phyloP scores from a whole-genome alignment of 176 grass and related monocot genomes.

The Triticum urartu region DNA sequence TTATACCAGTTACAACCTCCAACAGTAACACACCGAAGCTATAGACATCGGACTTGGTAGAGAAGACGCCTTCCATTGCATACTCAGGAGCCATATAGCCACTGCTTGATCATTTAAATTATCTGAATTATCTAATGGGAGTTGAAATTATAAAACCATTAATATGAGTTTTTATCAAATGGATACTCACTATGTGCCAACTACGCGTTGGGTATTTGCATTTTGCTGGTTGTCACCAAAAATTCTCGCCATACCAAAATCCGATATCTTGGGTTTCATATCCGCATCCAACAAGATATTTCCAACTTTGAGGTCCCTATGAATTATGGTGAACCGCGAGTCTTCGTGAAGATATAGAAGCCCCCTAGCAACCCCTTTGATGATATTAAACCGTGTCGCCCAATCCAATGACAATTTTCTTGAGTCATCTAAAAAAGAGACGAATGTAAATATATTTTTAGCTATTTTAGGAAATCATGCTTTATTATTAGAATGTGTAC shows the following conservation, averaged over 20 bases:
- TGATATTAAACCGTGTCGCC: neutral
- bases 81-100: conserved; percentile 55
- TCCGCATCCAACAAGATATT: neutral
- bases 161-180: too few relatives aligned
- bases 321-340: neutral
- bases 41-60: conserved; percentile 47
- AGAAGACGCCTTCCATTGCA: conserved; percentile 47
- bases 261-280: neutral
- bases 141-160: too few relatives aligned
- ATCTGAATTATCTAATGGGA: neutral
- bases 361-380: neutral
- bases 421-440: neutral
- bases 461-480: neutral
- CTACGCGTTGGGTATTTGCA: neutral
- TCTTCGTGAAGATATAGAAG: neutral
- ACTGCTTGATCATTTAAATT: conserved; percentile 1
- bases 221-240: neutral
- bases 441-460: neutral
- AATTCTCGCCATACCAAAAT: neutral
- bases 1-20: conserved; percentile 46
- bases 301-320: neutral
- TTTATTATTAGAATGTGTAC: neutral
- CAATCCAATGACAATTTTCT: neutral
- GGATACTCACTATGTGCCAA: neutral
- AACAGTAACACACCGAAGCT: conserved; percentile 44